A percentile compares a stretch with the other conserved stretches of the same genome.
Evolutionary conservation across 768 basidiomycete species (phyloP).

Genomic region (Lentinula lateritia): DNA sequence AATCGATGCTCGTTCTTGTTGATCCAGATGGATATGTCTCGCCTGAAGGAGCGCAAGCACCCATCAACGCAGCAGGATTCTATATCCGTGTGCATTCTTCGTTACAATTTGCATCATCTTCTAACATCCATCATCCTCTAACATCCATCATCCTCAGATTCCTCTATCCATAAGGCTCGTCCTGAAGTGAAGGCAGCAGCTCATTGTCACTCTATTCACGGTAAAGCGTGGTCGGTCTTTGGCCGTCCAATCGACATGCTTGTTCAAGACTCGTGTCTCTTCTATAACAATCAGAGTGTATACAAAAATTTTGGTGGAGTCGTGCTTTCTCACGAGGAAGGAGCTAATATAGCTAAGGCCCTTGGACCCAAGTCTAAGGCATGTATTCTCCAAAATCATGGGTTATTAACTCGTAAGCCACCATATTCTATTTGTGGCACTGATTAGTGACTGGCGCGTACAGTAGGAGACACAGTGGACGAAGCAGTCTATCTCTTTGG

Average conservation of each 20-base stretch:
- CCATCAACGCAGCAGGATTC: conserved; percentile 22
- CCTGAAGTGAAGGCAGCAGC: conserved; percentile 43
- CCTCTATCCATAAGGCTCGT: conserved; percentile 39
- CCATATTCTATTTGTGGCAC: not conserved
- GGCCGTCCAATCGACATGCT: conserved; percentile 36
- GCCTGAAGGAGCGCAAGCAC: conserved; percentile 21
- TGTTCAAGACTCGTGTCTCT: conserved; percentile 38
- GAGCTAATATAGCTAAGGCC: conserved; percentile 35
- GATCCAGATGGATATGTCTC: conserved; percentile 19
- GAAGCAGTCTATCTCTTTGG: conserved; percentile 37
- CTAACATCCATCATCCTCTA: conserved; percentile 19
- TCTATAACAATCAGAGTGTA: conserved; percentile 37
- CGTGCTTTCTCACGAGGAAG: conserved; percentile 40
- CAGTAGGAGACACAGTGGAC: conserved; percentile 35
- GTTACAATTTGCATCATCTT: not conserved
- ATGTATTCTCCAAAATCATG: conserved; percentile 39
- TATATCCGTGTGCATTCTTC: conserved; percentile 15
- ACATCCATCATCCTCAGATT: conserved; percentile 28
- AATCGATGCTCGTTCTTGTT: conserved; percentile 22
- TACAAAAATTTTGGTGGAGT: conserved; percentile 44
- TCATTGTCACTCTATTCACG: conserved; percentile 43
- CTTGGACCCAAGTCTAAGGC: conserved; percentile 33
- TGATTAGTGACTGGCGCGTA: not conserved
- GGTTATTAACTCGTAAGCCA: conserved; percentile 21
- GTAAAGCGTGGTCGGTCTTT: conserved; percentile 44